A percentile compares a stretch with the other conserved stretches of the same genome.
phyloP scores from a whole-genome alignment of 2,329 filamentous ascomycete species.

The Hypoxylon sp. region DNA sequence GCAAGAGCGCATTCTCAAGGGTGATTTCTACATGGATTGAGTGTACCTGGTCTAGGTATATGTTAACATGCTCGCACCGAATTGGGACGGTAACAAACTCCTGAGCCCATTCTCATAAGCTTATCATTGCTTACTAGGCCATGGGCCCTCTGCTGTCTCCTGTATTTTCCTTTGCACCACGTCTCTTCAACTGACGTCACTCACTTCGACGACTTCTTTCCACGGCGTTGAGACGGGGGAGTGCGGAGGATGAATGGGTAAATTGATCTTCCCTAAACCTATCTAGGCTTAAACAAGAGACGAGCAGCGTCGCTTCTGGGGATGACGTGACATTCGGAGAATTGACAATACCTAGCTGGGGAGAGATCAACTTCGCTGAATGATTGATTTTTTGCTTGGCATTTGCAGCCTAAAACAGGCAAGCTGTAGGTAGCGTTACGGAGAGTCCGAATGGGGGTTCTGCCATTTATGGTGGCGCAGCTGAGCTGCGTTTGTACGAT shows the following conservation, averaged over 20 bases:
- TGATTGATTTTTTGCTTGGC: conserved; percentile 10
- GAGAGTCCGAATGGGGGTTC: neutral
- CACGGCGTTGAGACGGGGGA: conserved; percentile 43
- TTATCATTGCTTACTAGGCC: conserved; percentile 14
- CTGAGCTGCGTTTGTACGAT: conserved; percentile 26
- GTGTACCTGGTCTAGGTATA: conserved; percentile 7
- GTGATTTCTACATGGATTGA: conserved; percentile 98
- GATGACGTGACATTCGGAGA: conserved; percentile 36
- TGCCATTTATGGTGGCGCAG: conserved; percentile 7
- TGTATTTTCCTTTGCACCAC: conserved; percentile 41
- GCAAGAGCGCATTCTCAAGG: conserved; percentile 96
- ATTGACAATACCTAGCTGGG: conserved; percentile 10
- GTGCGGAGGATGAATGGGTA: conserved; percentile 30
- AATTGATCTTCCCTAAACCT: conserved; percentile 31
- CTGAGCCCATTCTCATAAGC: neutral
- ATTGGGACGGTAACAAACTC: conserved; percentile 8
- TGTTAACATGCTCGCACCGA: neutral
- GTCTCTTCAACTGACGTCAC: conserved; percentile 45
- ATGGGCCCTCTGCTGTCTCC: conserved; percentile 29
- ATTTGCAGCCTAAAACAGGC: conserved; percentile 8
- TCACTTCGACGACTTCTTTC: conserved; percentile 44
- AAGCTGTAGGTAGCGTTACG: conserved; percentile 9
- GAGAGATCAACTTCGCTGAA: conserved; percentile 14
- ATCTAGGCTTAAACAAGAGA: conserved; percentile 20
- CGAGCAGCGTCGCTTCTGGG: conserved; percentile 34